phyloP scores from a whole-genome alignment of 306 rosid species.

The Albizia julibrissin region DNA sequence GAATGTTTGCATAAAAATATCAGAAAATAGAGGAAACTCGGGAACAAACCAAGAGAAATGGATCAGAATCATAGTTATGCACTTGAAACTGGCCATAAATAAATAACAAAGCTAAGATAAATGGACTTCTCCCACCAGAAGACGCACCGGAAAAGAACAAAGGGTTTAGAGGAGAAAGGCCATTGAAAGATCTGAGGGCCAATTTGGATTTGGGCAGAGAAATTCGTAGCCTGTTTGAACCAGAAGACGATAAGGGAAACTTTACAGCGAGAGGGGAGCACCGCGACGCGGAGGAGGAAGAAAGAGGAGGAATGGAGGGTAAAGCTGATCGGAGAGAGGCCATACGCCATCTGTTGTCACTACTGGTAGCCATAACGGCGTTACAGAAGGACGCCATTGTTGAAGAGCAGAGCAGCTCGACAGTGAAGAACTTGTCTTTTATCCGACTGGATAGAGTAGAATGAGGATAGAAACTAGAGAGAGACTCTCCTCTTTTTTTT shows the following conservation, averaged over 20 bases:
- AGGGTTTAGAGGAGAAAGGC: constrained; percentile 57
- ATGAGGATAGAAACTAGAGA: not conserved
- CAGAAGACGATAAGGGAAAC: constrained; percentile 14
- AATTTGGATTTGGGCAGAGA: constrained; percentile 41
- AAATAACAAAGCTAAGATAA: not conserved
- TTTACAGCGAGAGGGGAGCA: constrained; percentile 34
- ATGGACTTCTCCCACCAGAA: constrained; percentile 48
- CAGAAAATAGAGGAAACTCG: not conserved
- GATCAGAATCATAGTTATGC: not conserved
- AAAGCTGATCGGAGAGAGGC: constrained; percentile 62
- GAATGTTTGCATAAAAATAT: not conserved
- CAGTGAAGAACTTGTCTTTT: not conserved
- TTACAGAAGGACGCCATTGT: constrained; percentile 36
- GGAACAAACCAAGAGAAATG: not conserved
- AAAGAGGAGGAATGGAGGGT: constrained; percentile 42
- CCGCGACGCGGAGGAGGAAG: constrained; percentile 36
- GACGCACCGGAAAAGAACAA: constrained; percentile 40
- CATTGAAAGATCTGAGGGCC: constrained; percentile 54
- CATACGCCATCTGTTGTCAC: constrained; percentile 56
- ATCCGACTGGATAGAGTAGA: constrained; percentile 15
- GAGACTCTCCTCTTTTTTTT: not conserved
- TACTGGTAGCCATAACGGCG: constrained; percentile 40
- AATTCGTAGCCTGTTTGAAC: constrained; percentile 28
- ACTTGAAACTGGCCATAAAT: not conserved
- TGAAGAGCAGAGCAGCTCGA: not conserved